Base-by-base conservation (phyloP, 2,329 filamentous ascomycete species). In the Albifimbria verrucaria region DNA sequence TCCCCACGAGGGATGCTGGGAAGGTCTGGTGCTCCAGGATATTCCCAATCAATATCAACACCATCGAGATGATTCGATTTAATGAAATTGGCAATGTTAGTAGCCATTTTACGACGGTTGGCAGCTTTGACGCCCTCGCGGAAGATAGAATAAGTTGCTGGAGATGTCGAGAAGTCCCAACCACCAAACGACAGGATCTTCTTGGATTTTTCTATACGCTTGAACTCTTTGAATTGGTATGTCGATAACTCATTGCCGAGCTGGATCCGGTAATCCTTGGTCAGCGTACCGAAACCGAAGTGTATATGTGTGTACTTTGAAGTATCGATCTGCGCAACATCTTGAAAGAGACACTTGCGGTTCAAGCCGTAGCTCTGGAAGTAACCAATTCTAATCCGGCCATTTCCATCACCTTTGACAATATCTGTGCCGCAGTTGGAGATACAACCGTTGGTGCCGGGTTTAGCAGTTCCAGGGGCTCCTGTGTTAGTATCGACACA, bases 11-110 rank as follows among this genome's bases (percentile, higher is more conserved):
- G 69, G 17, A 71, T 68, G 1, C 52, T 62, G 0, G 62, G 62
- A 5, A 71, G 55, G 18, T 65, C 64, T 0, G 59, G 54, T 28
- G 28, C 54, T 12, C 58, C 59, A 1, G 65, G 67, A 18, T 75
- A 75, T 44, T 74, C 72, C 75, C 74, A 79, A 53, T 75, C 72
- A 22, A 73, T 55, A 48, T 76, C 72, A 4, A 75, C 52, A 0
- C 74, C 72, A 43, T 74, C 72, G 0, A 76, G 54, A 7, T 56
- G 49, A 15, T 71, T 25, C 11, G 75, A 23, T n/a, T 67, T 52
- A 53, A 75, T 5, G 59, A 79, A 71, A 28, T 72, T 50, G 51
- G 64, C 62, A 36, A 72, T 41, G 53, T 72, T 69, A 25, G 59
- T 53, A 11, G 64, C 57, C 36, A 78, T 62, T 2, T 10, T 63